Evolutionary conservation across 2,329 filamentous ascomycete species (phyloP).

Genomic region (Leptoxyphium fumago): DNA sequence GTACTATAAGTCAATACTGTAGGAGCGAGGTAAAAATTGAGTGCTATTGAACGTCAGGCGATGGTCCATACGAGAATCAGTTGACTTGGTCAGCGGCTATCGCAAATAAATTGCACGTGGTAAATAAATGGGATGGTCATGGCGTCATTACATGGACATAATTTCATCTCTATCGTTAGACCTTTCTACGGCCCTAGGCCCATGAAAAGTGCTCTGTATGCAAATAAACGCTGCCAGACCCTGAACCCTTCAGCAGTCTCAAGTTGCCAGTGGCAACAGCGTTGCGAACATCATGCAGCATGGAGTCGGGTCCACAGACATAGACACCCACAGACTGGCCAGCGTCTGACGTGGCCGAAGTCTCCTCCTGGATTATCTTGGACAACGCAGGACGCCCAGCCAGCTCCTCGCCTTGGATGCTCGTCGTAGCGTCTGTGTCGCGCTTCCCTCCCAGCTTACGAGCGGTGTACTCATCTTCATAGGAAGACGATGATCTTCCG

Average conservation of each 20-base stretch:
- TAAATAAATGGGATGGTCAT: too few species aligned
- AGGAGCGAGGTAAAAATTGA: too few species aligned
- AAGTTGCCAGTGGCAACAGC: slow-evolving; percentile 31
- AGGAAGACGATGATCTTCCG: slow-evolving; percentile 9
- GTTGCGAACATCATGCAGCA: slow-evolving; percentile 35
- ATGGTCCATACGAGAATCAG: too few species aligned
- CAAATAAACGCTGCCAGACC: slow-evolving; percentile 24
- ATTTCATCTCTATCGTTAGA: background rate
- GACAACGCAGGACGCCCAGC: slow-evolving; percentile 22
- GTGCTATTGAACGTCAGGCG: too few species aligned
- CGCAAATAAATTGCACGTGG: too few species aligned
- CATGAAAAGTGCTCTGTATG: slow-evolving; percentile 35
- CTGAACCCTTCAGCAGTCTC: slow-evolving; percentile 18
- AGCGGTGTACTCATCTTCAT: slow-evolving; percentile 2
- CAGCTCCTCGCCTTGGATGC: slow-evolving; percentile 4
- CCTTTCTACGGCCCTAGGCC: slow-evolving; percentile 22
- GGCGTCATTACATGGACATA: too few species aligned
- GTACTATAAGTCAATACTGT: too few species aligned
- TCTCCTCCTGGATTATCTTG: slow-evolving; percentile 14
- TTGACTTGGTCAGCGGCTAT: too few species aligned
- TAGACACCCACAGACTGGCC: slow-evolving; percentile 20
- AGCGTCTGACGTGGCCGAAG: slow-evolving; percentile 6
- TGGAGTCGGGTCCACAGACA: slow-evolving; percentile 30
- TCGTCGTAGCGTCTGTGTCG: background rate
- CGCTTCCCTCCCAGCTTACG: background rate